phyloP scores from a whole-genome alignment of 306 rosid species.

The Delonix regia region DNA sequence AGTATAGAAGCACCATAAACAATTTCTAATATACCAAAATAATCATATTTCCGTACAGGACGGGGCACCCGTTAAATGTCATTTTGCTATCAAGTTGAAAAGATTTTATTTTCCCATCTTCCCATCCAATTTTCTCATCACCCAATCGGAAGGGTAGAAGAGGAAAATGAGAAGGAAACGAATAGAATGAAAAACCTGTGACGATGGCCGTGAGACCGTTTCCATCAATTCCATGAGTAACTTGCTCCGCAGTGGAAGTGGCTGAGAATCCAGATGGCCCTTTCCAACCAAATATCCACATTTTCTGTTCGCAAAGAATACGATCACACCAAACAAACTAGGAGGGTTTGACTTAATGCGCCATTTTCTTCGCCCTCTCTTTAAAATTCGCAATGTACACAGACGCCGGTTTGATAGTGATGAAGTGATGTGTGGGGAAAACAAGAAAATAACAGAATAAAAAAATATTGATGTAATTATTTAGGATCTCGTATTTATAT shows the following conservation, averaged over 20 bases:
- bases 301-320: slow-evolving; percentile 14
- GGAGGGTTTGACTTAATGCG: neutral
- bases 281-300: slow-evolving; percentile 63
- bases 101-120: neutral
- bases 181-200: slow-evolving; percentile 51
- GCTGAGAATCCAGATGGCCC: slow-evolving; percentile 78
- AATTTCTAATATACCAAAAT: too few relatives aligned
- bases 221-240: slow-evolving; percentile 65
- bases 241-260: slow-evolving; percentile 74
- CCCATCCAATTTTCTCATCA: neutral
- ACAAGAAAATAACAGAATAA: too few relatives aligned
- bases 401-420: too few relatives aligned
- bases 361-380: neutral
- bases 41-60: neutral
- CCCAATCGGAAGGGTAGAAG: neutral
- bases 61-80: neutral
- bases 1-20: neutral
- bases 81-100: neutral
- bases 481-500: too few relatives aligned
- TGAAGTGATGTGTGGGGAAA: too few relatives aligned
- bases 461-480: too few relatives aligned
- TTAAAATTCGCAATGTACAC: too few relatives aligned
- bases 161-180: neutral
- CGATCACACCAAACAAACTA: neutral
- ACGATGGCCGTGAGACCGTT: slow-evolving; percentile 70